Base-by-base conservation (phyloP, 495 filamentous ascomycete genomes). In the Penicilliopsis zonata region DNA sequence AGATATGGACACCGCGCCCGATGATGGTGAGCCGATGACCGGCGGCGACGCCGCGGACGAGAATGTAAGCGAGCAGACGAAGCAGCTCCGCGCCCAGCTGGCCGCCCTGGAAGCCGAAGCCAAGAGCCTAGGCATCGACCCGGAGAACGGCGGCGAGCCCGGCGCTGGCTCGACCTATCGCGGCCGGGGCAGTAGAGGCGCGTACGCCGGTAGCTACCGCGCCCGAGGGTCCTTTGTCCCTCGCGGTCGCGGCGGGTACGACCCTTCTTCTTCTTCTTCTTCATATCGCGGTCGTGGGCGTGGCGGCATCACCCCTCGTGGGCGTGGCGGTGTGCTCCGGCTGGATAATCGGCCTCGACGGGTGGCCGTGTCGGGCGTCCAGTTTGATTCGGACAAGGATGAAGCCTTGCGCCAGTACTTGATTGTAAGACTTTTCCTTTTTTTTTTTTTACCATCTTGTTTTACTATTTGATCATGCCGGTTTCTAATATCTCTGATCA, bases 61-160 rank as follows among this genome's bases (percentile, higher is more conserved):
- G 7, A 70, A 72, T 30, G 52, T 57, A n/a, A 74, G 53, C 39
- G 57, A 69, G 2, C 66, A 74, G 36, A 82, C 77, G 1, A 71
- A 73, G 18, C 67, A 77, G 6, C 62, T 95, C 15, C 74, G 78
- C 31, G 82, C 80, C 1, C 80, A 94, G 47, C 54, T 98, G 12
- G 84, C 84, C 2, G 72, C 71, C 5, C 59, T 98, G 13, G 80
- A 95, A 52, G 82, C 78, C 6, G 88, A 96, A 54, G 90, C 90
- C 1, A 70, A 78, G 45, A 74, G 65, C 16, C 57, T 94, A 9
- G 87, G 87, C 5, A 65, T 94, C 22, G 79, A 92, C 34, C 55
- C 67, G 13, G 44, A 54, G 28, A 46, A 40, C n/a, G 40, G 55
- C 1, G 59, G 68, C 12, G 30, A 44, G n/a, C n/a, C n/a, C n/a